Evolutionary conservation across 2,329 filamentous ascomycete species (phyloP), one percentile per base, ranked within the genome.

Genomic region (Penicillium sp.): DNA sequence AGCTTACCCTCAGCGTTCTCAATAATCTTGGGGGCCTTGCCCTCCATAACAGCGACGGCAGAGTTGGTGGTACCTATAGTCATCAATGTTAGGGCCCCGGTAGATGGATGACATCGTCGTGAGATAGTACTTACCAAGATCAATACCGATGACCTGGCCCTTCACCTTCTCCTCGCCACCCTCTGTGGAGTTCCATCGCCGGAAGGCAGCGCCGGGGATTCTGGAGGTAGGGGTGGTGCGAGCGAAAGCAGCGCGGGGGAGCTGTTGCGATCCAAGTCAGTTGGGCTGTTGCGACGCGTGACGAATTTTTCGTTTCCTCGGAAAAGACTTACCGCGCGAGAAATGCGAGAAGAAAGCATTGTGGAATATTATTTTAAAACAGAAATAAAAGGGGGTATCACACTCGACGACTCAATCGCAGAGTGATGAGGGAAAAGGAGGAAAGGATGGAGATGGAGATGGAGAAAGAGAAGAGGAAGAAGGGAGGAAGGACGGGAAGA

Each of bases 91-190:
- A 68, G 58, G 27, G 35, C 20, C 8, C 20, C 35, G 27, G 14
- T 11, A 11, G 8, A 16, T 22, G 52, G 18, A 40, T 33, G 30
- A 41, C 24, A 35, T 30, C 5, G 11, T 30, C 40, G 6, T 50
- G 28, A 18, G 9, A 44, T 16, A 38, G 18, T 43, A 79, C 84
- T 71, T 81, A 87, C 92, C 92, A 70, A 97, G 79, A 83, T 97
- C 92, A 74, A 97, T 96, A 87, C 94, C 94, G 70, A 97, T 96
- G 75, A 97, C 92, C 69, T 89, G 79, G 71, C 94, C 94, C 80
- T 92, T 90, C 56, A 97, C 90, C 85, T 96, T 96, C 74, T 83
- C 82, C 63, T 82, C 79, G 54, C 79, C 79, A 68, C 83, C 84
- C 62, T 75, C 73, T 48, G 75, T 73, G 18, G 73, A 75, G 67